Evolutionary conservation across 2,329 filamentous ascomycete species (phyloP), one percentile per base, ranked within the genome.

Genomic region (Aspergillus oerlinghausenensis): DNA sequence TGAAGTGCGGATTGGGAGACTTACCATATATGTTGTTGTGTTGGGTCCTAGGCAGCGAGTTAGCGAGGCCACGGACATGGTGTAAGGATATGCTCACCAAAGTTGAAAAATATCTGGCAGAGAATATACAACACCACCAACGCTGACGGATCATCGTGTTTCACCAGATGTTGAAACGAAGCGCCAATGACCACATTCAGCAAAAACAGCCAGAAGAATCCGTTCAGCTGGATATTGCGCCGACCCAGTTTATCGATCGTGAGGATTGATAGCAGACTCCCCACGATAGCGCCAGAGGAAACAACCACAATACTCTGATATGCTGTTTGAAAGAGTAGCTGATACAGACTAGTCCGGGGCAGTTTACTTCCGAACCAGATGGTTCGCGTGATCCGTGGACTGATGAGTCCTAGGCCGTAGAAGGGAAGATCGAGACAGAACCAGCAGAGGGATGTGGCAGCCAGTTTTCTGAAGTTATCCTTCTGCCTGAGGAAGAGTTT

Each of bases 351-450:
- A 49, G 77, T 74, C 38, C 52, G 50, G 2, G 61, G 49, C 43
- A 56, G 54, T 19, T 60, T 54, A 25, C 55, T 55, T 9, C 61
- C 64, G 48, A 60, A 47, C 68, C 65, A 67, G 38, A 59, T 54
- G 19, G 54, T 64, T n/a, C 62, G 55, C n/a, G 65, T 55, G 55
- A 66, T 60, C 29, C 63, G 60, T 9, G 67, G 63, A 49, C 59
- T 67, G 29, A 67, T 68, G 8, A 81, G 69, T 1, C 77, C 78
- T 42, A 81, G 76, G 1, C 79, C 80, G 55, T 81, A 81, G 58
- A 82, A 82, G 32, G 76, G 77, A 1, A 82, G 65, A 52, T 82
- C 80, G 2, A 82, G 68, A 23, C 79, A 75, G 43, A 80, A 79
- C 79, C 79, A 82, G 40, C 76, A 77, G 26, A 74, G 67, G 10